These are phyloP conservation scores for Eucalyptus regnans DNA, from an alignment of 345 rosid species.

Conservation along the genomic window DNA sequence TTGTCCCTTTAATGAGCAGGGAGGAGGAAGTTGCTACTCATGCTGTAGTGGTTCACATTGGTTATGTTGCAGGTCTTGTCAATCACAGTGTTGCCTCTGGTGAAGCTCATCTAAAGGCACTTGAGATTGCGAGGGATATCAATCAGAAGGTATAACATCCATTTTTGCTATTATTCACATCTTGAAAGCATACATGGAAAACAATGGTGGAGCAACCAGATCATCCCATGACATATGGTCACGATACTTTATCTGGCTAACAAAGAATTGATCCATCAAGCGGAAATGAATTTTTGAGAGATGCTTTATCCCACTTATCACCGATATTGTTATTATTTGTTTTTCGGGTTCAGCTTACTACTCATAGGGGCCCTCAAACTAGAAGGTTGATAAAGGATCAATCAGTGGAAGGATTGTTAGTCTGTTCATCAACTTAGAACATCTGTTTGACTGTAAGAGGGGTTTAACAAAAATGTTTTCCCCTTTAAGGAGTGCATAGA, in stretches of 20 bases:
- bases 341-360: constrained; percentile 2
- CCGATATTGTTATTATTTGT: not conserved
- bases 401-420: not conserved
- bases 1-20: not conserved
- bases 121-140: constrained; percentile 74
- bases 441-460: not conserved
- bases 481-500: not conserved
- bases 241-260: not conserved
- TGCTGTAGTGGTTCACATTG: not conserved
- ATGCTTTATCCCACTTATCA: not conserved
- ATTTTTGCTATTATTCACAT: not conserved
- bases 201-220: not conserved
- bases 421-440: not conserved
- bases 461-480: not conserved
- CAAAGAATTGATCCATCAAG: not conserved
- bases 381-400: not conserved
- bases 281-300: not conserved
- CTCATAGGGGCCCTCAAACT: not conserved
- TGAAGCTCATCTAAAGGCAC: constrained; percentile 65
- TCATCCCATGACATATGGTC: not conserved
- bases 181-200: not conserved
- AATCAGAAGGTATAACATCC: constrained; percentile 45
- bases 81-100: constrained; percentile 65
- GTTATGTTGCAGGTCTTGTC: constrained; percentile 45
- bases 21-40: not conserved